Evolutionary conservation across 805 yeast species (phyloP).

Genomic region (Schizosaccharomyces lindneri): DNA sequence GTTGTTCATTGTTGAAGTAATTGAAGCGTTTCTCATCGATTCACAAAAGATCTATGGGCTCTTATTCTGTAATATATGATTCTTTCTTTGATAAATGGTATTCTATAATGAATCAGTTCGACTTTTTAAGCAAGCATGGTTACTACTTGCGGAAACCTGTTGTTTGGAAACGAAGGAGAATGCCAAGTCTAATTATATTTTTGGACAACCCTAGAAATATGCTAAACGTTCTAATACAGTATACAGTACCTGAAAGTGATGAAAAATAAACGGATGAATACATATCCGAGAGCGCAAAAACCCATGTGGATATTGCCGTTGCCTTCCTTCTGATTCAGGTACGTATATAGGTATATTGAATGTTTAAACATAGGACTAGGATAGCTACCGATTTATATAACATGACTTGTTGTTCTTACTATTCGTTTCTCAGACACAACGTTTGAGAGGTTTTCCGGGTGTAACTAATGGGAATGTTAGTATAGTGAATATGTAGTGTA

Average conservation of each 20-base stretch:
- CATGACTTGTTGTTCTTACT: neutral
- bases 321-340: constrained; percentile 1
- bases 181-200: too few species aligned
- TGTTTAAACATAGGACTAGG: neutral
- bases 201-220: too few species aligned
- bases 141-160: too few species aligned
- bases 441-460: too few species aligned
- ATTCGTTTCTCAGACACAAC: neutral
- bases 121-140: too few species aligned
- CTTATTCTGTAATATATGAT: neutral
- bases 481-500: too few species aligned
- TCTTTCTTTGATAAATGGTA: neutral
- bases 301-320: neutral
- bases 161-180: too few species aligned
- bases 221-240: too few species aligned
- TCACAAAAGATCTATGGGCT: neutral
- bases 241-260: neutral
- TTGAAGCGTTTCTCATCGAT: neutral
- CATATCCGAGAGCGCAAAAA: neutral
- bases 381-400: neutral
- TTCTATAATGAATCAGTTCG: too few species aligned
- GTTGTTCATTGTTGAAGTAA: neutral
- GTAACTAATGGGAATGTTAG: too few species aligned
- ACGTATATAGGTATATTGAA: neutral
- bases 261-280: neutral